A percentile compares a stretch with the other conserved stretches of the same genome.
phyloP scores from a whole-genome alignment of 306 rosid species.

The Mimosa bimucronata region DNA sequence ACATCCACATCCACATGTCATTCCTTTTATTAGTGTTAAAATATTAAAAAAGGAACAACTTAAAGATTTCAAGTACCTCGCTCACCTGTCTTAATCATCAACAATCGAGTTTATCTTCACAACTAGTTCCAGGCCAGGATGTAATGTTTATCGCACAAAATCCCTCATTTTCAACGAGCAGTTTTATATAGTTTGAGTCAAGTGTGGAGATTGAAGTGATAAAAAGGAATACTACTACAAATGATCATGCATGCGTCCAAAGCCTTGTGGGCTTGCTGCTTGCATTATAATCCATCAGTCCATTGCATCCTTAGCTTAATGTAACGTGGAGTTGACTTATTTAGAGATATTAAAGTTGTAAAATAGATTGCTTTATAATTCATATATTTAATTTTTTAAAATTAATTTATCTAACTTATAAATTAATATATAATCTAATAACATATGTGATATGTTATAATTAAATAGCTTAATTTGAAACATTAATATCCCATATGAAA shows the following conservation, averaged over 20 bases:
- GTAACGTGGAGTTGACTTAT: too few relatives aligned
- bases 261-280: background rate
- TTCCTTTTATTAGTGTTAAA: background rate
- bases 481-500: too few relatives aligned
- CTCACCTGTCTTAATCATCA: background rate
- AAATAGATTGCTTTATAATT: too few relatives aligned
- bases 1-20: background rate
- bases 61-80: background rate
- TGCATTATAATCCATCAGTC: too few relatives aligned
- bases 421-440: too few relatives aligned
- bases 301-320: too few relatives aligned
- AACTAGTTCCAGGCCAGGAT: background rate
- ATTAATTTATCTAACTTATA: too few relatives aligned
- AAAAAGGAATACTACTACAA: background rate
- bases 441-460: too few relatives aligned
- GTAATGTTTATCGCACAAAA: background rate
- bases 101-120: slow-evolving; percentile 13
- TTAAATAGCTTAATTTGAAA: too few relatives aligned
- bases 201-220: background rate
- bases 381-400: too few relatives aligned
- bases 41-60: background rate
- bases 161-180: background rate
- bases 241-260: slow-evolving; percentile 24
- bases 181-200: background rate
- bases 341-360: too few relatives aligned